phyloP scores from a whole-genome alignment of 176 grass and related monocot species.

The Bothriochloa decipiens region DNA sequence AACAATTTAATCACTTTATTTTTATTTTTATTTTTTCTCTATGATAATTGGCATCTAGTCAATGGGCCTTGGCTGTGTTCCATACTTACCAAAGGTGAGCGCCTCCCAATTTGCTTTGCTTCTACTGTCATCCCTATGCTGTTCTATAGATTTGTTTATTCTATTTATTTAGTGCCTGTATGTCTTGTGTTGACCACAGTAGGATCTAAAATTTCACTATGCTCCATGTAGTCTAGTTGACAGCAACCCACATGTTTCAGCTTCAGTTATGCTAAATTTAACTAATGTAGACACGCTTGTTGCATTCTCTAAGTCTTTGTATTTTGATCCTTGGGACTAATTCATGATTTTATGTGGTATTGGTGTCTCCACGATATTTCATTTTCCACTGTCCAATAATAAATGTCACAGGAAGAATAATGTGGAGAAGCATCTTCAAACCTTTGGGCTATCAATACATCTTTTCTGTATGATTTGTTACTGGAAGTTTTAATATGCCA shows the following conservation, averaged over 20 bases:
- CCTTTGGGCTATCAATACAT: not conserved
- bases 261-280: slow-evolving; percentile 18
- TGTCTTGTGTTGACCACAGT: slow-evolving; percentile 9
- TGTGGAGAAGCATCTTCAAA: slow-evolving; percentile 17
- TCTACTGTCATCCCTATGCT: slow-evolving; percentile 13
- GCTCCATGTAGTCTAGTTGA: not conserved
- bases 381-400: not conserved
- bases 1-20: slow-evolving; percentile 33
- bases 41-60: slow-evolving; percentile 60
- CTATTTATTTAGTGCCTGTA: not conserved
- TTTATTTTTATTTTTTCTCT: slow-evolving; percentile 44
- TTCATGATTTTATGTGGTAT: too few species aligned
- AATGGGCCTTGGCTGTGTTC: slow-evolving; percentile 98
- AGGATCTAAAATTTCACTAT: slow-evolving; percentile 5
- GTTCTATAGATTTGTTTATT: slow-evolving; percentile 6
- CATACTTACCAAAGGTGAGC: slow-evolving; percentile 95
- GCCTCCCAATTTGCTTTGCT: slow-evolving; percentile 23
- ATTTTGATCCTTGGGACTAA: too few species aligned
- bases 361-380: not conserved
- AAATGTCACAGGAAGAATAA: not conserved
- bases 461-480: not conserved
- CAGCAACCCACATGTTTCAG: not conserved
- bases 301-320: too few species aligned
- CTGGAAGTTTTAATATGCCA: not conserved
- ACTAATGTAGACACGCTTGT: not conserved